phyloP scores from a whole-genome alignment of 2,329 filamentous ascomycete genomes.

The Paracamarosporium sp. region DNA sequence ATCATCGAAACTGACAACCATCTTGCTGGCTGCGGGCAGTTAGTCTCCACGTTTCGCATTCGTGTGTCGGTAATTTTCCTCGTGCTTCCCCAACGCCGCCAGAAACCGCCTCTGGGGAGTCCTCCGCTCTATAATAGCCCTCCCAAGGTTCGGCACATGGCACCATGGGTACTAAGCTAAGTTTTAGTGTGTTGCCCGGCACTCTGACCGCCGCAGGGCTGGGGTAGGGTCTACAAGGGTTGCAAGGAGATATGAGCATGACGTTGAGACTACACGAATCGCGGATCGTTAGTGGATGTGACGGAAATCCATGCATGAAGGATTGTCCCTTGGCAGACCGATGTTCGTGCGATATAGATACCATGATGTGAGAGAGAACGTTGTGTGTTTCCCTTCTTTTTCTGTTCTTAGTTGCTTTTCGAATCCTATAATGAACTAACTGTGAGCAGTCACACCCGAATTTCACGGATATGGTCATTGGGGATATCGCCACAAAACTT shows the following conservation, averaged over 20 bases:
- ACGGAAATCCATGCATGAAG: neutral
- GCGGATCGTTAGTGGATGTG: neutral
- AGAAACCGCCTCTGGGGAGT: neutral
- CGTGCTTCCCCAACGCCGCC: neutral
- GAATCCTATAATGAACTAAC: neutral
- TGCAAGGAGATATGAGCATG: neutral
- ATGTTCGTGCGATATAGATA: neutral
- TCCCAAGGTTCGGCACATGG: neutral
- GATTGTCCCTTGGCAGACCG: neutral
- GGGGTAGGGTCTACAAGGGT: neutral
- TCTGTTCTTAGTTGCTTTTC: too few relatives aligned
- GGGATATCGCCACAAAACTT: too few relatives aligned
- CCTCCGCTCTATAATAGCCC: neutral
- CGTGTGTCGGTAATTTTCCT: neutral
- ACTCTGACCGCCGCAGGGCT: neutral
- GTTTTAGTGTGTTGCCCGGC: neutral
- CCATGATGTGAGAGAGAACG: neutral
- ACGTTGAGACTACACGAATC: constrained; percentile 1
- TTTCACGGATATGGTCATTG: too few relatives aligned
- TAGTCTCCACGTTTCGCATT: neutral
- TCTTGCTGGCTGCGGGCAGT: neutral
- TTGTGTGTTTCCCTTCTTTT: too few relatives aligned
- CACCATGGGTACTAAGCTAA: neutral
- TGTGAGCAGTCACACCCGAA: neutral
- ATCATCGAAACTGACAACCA: constrained; percentile 6